Conservation (phyloP, 352 stramenopile genomes). For the Phytophthora sp. region DNA sequence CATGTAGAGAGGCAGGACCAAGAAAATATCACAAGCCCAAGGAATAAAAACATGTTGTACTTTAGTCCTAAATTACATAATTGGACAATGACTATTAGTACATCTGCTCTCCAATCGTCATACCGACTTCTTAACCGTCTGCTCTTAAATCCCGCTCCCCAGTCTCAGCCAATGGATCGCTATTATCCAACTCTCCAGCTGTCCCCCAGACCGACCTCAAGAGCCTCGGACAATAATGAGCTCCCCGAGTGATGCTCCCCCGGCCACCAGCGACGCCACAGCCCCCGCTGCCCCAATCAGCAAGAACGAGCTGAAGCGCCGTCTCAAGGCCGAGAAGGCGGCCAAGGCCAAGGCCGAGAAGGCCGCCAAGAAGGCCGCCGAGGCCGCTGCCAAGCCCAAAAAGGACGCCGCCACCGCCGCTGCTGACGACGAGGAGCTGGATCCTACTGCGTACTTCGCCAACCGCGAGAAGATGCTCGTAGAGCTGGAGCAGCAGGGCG, state of each 20-base stretch:
- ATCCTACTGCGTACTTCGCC: constrained; percentile 98
- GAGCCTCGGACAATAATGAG: constrained; percentile 29
- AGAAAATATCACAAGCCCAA: too few relatives aligned
- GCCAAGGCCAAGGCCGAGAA: constrained; percentile 91
- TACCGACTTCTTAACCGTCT: too few relatives aligned
- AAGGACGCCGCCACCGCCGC: constrained; percentile 59
- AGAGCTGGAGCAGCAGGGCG: constrained; percentile 91
- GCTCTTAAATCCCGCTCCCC: too few relatives aligned
- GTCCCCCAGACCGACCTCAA: constrained; percentile 3
- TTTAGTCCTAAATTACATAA: too few relatives aligned
- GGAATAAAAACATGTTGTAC: too few relatives aligned
- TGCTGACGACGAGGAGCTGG: constrained; percentile 94
- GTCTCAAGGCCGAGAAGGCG: constrained; percentile 95
- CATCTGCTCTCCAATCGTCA: too few relatives aligned
- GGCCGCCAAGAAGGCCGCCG: constrained; percentile 91
- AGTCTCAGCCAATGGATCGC: constrained; percentile 18
- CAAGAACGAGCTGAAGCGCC: constrained; percentile 99
- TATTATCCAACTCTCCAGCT: constrained; percentile 18
- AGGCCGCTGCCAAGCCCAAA: constrained; percentile 83
- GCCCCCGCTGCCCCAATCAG: constrained; percentile 65
- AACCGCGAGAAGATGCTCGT: constrained; percentile 93
- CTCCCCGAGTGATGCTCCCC: constrained; percentile 10
- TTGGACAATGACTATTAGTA: too few relatives aligned
- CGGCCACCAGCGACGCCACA: constrained; percentile 13
- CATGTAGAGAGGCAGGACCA: too few relatives aligned